Conservation (phyloP, 371 early-diverging fungal genomes). For the Mortierella sp. region DNA sequence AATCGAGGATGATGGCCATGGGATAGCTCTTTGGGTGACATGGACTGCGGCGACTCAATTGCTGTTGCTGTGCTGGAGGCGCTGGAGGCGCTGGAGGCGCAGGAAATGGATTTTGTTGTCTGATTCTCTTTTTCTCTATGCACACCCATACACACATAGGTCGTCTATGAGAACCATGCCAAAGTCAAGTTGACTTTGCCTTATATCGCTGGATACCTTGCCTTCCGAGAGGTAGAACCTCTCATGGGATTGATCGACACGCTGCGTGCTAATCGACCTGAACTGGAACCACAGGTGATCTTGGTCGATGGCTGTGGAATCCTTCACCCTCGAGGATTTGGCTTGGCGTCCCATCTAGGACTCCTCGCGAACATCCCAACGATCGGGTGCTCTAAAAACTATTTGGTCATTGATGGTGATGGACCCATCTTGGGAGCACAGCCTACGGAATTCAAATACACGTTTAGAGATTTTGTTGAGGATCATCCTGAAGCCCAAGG, state of each 20-base stretch:
- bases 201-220: conserved; percentile 89
- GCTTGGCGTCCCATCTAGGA: conserved; percentile 90
- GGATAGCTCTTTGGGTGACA: too few relatives aligned
- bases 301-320: conserved; percentile 93
- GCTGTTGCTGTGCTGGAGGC: too few relatives aligned
- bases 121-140: neutral
- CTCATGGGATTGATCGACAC: conserved; percentile 63
- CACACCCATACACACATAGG: conserved; percentile 35
- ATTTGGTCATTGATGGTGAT: conserved; percentile 73
- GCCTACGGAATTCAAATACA: conserved; percentile 32
- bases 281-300: conserved; percentile 78
- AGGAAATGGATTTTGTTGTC: neutral
- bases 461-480: conserved; percentile 27
- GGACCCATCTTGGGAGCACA: conserved; percentile 36
- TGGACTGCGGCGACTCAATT: neutral
- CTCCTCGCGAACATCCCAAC: conserved; percentile 76
- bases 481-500: conserved; percentile 22
- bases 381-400: conserved; percentile 91
- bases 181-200: conserved; percentile 73
- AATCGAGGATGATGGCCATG: too few relatives aligned
- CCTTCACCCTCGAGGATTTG: conserved; percentile 88
- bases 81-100: too few relatives aligned
- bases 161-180: conserved; percentile 63
- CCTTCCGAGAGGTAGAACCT: conserved; percentile 86
- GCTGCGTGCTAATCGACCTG: conserved; percentile 60